Conservation (phyloP, 23 red algal species). For the Chondrus crispus region DNA sequence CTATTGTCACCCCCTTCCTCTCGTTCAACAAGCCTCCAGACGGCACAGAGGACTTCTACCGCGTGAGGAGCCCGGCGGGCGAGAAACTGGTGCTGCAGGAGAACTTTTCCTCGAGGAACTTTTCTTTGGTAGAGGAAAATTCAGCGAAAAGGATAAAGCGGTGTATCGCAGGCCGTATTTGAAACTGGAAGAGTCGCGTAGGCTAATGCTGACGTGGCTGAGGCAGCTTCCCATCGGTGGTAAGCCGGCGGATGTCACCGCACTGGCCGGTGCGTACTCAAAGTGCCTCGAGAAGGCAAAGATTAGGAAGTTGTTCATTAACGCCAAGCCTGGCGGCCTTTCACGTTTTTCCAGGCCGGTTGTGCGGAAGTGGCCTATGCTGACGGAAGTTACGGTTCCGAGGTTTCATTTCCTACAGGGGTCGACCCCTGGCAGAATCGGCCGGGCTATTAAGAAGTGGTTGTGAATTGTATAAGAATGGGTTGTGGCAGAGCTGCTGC, state of each 20-base stretch:
- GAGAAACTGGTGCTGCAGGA: background rate
- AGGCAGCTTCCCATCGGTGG: conserved; percentile 4
- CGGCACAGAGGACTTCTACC: background rate
- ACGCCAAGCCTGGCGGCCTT: background rate
- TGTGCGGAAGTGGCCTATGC: background rate
- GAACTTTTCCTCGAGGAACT: background rate
- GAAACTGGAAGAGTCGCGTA: background rate
- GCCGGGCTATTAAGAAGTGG: background rate
- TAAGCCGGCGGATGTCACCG: background rate
- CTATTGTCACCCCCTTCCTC: background rate
- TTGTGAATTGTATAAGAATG: too few relatives aligned
- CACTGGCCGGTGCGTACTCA: background rate
- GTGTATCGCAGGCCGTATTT: background rate
- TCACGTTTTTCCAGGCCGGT: background rate
- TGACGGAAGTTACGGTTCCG: background rate
- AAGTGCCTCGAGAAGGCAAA: background rate
- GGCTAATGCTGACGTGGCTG: background rate
- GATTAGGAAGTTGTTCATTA: background rate
- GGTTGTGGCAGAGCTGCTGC: too few relatives aligned
- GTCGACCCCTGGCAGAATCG: background rate
- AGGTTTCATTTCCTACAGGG: background rate
- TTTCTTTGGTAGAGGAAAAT: background rate
- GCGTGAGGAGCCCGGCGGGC: background rate
- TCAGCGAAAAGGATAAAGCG: background rate
- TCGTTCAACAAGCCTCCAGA: background rate